Evolutionary conservation across 2,329 filamentous ascomycete genomes (phyloP).

Genomic region (Colletotrichum tofieldiae): DNA sequence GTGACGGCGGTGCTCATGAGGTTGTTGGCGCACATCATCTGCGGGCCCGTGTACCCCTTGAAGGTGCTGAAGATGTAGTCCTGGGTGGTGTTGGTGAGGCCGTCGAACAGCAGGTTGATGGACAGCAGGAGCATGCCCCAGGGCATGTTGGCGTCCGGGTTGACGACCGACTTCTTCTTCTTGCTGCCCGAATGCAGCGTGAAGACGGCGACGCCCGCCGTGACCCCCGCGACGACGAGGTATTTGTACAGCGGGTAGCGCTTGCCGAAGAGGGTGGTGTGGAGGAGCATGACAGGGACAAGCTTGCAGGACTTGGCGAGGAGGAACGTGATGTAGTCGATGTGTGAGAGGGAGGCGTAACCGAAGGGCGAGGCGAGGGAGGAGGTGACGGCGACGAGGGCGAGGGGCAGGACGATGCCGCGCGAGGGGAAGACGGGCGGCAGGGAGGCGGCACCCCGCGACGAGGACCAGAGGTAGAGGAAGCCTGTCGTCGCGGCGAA

Average conservation of each 20-base stretch:
- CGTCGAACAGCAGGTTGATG: slow-evolving; percentile 95
- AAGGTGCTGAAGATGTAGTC: slow-evolving; percentile 92
- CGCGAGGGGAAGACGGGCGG: slow-evolving; percentile 83
- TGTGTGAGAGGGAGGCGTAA: slow-evolving; percentile 91
- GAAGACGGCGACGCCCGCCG: slow-evolving; percentile 93
- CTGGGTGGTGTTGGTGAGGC: slow-evolving; percentile 95
- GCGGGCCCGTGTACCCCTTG: slow-evolving; percentile 87
- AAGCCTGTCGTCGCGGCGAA: slow-evolving; percentile 89
- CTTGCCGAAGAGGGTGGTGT: slow-evolving; percentile 91
- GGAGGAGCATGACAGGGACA: slow-evolving; percentile 97
- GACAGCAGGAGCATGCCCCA: slow-evolving; percentile 89
- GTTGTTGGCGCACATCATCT: slow-evolving; percentile 99
- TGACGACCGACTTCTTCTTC: slow-evolving; percentile 58
- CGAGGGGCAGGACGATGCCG: slow-evolving; percentile 82
- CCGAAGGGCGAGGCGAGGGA: slow-evolving; percentile 96
- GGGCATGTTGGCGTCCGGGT: slow-evolving; percentile 72
- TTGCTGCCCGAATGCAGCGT: slow-evolving; percentile 85
- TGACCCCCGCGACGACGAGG: slow-evolving; percentile 91
- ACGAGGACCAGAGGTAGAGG: slow-evolving; percentile 82
- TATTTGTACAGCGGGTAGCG: slow-evolving; percentile 97
- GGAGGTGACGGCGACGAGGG: slow-evolving; percentile 86
- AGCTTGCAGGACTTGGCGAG: slow-evolving; percentile 99
- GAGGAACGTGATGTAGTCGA: slow-evolving; percentile 98
- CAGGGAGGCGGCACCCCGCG: slow-evolving; percentile 63
- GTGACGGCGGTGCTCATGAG: slow-evolving; percentile 87